These are phyloP conservation scores for Malassezia dermatis DNA, from an alignment of 1,284 basidiomycete species.

Conservation along the genomic window DNA sequence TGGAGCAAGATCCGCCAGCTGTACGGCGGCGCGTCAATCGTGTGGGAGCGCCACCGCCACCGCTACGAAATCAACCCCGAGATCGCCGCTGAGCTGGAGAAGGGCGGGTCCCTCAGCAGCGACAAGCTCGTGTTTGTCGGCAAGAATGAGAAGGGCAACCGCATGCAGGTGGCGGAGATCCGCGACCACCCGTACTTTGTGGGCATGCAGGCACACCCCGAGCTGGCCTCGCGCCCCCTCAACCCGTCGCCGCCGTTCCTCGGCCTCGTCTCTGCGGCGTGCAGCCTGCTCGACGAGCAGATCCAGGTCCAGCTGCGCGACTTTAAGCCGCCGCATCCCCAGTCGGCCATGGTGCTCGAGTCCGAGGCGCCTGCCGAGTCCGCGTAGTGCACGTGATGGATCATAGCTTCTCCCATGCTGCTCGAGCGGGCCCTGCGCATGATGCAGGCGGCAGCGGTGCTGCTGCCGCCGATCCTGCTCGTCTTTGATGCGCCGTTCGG, in stretches of 20 bases:
- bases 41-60: constrained; percentile 96
- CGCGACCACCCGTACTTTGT: constrained; percentile 85
- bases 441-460: constrained; percentile 11
- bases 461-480: constrained; percentile 1
- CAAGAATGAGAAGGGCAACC: constrained; percentile 85
- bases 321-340: constrained; percentile 54
- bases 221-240: constrained; percentile 95
- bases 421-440: not conserved
- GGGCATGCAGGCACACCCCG: constrained; percentile 90
- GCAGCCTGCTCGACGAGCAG: constrained; percentile 64
- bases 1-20: constrained; percentile 59
- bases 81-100: constrained; percentile 64
- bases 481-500: constrained; percentile 15
- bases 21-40: constrained; percentile 71
- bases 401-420: not conserved
- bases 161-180: constrained; percentile 94
- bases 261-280: constrained; percentile 82
- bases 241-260: constrained; percentile 97
- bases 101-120: constrained; percentile 20
- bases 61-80: constrained; percentile 93
- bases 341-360: constrained; percentile 39
- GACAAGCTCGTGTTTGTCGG: constrained; percentile 59
- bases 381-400: constrained; percentile 12
- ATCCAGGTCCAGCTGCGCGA: constrained; percentile 56
- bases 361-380: constrained; percentile 1